Conservation (phyloP, 1,284 basidiomycete species). For the Boletus austroedulis region DNA sequence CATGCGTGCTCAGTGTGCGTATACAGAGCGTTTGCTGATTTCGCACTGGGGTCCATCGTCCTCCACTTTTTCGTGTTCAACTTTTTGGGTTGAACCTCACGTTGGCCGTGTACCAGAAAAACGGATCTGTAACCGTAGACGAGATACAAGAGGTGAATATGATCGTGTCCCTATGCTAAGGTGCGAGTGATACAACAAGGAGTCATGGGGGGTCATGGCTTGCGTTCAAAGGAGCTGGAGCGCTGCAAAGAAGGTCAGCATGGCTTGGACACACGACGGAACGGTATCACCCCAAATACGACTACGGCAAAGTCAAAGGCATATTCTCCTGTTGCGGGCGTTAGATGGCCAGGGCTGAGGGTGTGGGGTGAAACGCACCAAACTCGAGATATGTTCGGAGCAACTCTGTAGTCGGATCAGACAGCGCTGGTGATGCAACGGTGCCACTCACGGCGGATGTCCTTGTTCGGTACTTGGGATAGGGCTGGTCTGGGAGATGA, state of each 20-base stretch:
- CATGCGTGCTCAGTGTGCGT: background rate
- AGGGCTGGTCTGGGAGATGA: slow-evolving; percentile 54
- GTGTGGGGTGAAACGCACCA: slow-evolving; percentile 44
- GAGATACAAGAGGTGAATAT: slow-evolving; percentile 14
- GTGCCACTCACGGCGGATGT: slow-evolving; percentile 65
- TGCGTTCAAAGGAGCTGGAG: slow-evolving; percentile 70
- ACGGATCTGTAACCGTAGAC: background rate
- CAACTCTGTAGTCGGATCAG: slow-evolving; percentile 48
- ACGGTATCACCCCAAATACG: slow-evolving; percentile 58
- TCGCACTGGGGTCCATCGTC: slow-evolving; percentile 89
- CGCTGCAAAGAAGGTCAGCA: slow-evolving; percentile 45
- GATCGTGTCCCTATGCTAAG: background rate
- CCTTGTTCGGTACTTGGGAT: slow-evolving; percentile 75
- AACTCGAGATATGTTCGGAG: slow-evolving; percentile 73
- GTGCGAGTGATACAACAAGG: background rate
- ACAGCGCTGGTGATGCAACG: background rate
- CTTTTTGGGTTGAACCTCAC: slow-evolving; percentile 69
- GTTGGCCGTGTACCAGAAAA: background rate
- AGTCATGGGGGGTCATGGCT: slow-evolving; percentile 5
- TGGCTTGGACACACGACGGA: slow-evolving; percentile 28
- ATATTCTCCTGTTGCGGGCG: slow-evolving; percentile 57
- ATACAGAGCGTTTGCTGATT: slow-evolving; percentile 93
- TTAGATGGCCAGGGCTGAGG: background rate
- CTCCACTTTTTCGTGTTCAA: slow-evolving; percentile 99
- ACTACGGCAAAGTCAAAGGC: slow-evolving; percentile 80